A percentile compares a stretch with the other conserved stretches of the same genome.
phyloP scores from a whole-genome alignment of 2,329 filamentous ascomycete species.

The Aspergillus eucalypticola region DNA sequence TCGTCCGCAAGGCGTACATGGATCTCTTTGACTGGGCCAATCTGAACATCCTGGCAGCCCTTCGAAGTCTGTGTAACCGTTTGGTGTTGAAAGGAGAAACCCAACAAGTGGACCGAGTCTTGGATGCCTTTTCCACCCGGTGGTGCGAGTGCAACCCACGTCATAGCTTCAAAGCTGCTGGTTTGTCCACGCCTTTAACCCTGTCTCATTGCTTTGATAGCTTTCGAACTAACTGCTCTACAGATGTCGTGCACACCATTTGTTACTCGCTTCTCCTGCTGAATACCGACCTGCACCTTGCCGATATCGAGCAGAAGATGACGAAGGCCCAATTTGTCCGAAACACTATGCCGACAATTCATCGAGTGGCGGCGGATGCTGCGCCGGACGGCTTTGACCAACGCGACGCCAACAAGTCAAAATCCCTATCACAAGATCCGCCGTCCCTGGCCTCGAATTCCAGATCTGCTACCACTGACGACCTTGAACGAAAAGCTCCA shows the following conservation, averaged over 20 bases:
- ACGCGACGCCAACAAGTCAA: conserved; percentile 27
- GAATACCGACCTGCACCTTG: conserved; percentile 93
- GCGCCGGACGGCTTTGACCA: conserved; percentile 66
- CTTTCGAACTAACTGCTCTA: conserved; percentile 24
- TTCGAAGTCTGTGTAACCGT: conserved; percentile 78
- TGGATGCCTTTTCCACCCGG: conserved; percentile 82
- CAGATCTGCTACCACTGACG: conserved; percentile 14
- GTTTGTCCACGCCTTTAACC: conserved; percentile 52
- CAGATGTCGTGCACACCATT: conserved; percentile 94
- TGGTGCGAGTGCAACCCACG: conserved; percentile 94
- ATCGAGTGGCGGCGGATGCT: conserved; percentile 72
- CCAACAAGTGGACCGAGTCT: conserved; percentile 92
- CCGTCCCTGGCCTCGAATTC: conserved; percentile 10
- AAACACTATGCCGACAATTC: conserved; percentile 90
- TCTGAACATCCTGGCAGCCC: conserved; percentile 73
- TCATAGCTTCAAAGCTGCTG: conserved; percentile 86
- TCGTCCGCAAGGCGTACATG: conserved; percentile 78
- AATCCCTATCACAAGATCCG: conserved; percentile 46
- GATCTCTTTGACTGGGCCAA: conserved; percentile 83
- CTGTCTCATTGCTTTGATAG: not conserved
- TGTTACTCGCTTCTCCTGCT: conserved; percentile 93
- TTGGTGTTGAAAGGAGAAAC: conserved; percentile 87
- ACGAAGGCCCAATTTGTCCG: conserved; percentile 91
- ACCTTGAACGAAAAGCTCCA: conserved; percentile 19
- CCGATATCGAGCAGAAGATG: conserved; percentile 96